Percentiles rank a stretch among this genome's conserved stretches.
These are phyloP conservation scores for Xylaria intraflava DNA, from an alignment of 495 filamentous ascomycete species.

Conservation along the genomic window DNA sequence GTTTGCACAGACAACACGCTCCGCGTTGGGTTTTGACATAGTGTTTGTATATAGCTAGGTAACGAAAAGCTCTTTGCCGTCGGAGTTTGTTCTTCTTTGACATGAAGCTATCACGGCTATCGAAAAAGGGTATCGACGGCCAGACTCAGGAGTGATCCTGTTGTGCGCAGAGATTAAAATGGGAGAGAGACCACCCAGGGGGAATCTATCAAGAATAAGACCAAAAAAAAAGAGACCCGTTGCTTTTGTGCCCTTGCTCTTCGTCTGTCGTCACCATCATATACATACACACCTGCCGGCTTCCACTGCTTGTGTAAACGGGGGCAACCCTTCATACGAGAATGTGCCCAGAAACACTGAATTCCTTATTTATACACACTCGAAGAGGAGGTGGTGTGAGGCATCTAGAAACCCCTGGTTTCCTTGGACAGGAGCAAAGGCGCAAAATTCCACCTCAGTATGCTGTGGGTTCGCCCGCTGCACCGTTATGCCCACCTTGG, in stretches of 20 bases:
- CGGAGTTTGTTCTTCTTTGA: constrained; percentile 18
- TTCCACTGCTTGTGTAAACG: constrained; percentile 15
- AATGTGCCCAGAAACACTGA: constrained; percentile 1
- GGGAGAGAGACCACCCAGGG: constrained; percentile 21
- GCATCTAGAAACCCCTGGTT: not conserved
- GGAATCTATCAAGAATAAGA: constrained; percentile 32
- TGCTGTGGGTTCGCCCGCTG: constrained; percentile 42
- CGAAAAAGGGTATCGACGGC: constrained; percentile 17
- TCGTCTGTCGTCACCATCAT: constrained; percentile 22
- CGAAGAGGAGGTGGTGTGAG: not conserved
- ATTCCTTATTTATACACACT: constrained; percentile 13
- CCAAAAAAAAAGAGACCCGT: constrained; percentile 11
- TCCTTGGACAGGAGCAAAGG: not conserved
- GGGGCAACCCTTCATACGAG: constrained; percentile 2
- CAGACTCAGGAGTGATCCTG: constrained; percentile 23
- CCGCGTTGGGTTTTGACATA: too few species aligned
- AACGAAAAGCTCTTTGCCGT: not conserved
- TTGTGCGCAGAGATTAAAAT: constrained; percentile 18
- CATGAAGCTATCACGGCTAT: constrained; percentile 22
- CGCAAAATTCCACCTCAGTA: constrained; percentile 4
- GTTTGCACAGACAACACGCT: not conserved
- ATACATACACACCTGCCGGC: constrained; percentile 24
- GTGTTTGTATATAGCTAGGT: not conserved
- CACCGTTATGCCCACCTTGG: constrained; percentile 65
- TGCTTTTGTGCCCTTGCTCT: constrained; percentile 19